These are phyloP conservation scores for Boletus pseudo-olivaceus DNA, from an alignment of 768 basidiomycete species.

Conservation along the genomic window DNA sequence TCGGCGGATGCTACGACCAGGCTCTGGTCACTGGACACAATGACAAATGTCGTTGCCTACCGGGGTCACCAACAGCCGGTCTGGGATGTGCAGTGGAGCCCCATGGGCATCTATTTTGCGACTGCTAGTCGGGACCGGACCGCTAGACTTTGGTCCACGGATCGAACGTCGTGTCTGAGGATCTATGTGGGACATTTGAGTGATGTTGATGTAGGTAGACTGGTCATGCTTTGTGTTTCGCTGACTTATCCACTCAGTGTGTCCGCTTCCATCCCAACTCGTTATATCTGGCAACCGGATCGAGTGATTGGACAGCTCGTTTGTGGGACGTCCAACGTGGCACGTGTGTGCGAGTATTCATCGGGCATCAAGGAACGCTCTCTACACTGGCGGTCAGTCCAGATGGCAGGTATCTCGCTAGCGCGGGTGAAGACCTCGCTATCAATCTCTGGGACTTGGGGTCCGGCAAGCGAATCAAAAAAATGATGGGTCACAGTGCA, in stretches of 20 bases:
- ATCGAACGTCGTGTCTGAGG: conserved; percentile 78
- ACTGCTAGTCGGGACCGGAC: conserved; percentile 92
- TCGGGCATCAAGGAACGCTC: conserved; percentile 89
- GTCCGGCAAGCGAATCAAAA: conserved; percentile 92
- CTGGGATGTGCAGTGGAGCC: conserved; percentile 99
- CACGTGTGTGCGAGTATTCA: conserved; percentile 88
- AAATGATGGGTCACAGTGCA: conserved; percentile 90
- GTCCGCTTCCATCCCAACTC: conserved; percentile 97
- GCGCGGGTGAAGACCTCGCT: conserved; percentile 85
- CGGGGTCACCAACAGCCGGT: conserved; percentile 96
- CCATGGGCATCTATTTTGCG: conserved; percentile 97
- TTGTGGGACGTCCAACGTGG: conserved; percentile 99
- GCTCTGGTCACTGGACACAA: conserved; percentile 94
- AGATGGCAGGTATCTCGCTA: conserved; percentile 91
- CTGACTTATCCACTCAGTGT: conserved; percentile 52
- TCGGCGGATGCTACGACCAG: conserved; percentile 91
- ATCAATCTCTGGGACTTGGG: conserved; percentile 97
- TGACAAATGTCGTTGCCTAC: conserved; percentile 90
- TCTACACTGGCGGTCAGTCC: conserved; percentile 87
- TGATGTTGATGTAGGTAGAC: conserved; percentile 85
- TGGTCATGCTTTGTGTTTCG: not conserved
- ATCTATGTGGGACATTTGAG: conserved; percentile 95
- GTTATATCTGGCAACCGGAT: conserved; percentile 94
- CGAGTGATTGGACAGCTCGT: conserved; percentile 92
- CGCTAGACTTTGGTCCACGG: conserved; percentile 94